These are phyloP conservation scores for Sporothrix euskadiensis DNA, from an alignment of 2,329 filamentous ascomycete species.

Conservation along the genomic window DNA sequence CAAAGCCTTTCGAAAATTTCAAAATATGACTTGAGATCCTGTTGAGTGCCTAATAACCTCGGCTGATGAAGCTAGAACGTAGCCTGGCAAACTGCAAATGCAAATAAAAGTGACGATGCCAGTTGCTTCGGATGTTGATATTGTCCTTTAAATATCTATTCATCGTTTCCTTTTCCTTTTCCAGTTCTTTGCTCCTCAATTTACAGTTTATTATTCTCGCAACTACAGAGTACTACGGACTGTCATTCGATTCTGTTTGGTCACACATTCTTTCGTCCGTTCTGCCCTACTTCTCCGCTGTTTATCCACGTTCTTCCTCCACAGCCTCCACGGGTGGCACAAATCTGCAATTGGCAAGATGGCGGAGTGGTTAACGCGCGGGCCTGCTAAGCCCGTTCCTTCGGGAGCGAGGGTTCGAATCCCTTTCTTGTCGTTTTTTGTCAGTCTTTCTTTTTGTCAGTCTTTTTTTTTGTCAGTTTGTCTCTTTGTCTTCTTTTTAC, in stretches of 20 bases:
- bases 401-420: conserved; percentile 16
- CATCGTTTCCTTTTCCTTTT: background rate
- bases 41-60: background rate
- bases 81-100: background rate
- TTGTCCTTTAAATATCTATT: background rate
- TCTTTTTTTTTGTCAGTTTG: background rate
- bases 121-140: background rate
- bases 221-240: background rate
- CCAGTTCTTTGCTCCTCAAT: background rate
- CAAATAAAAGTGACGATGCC: background rate
- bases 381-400: conserved; percentile 18
- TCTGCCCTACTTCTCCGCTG: conserved; percentile 6
- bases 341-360: background rate
- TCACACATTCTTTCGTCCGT: background rate
- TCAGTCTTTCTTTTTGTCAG: background rate
- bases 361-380: conserved; percentile 14
- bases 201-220: background rate
- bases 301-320: background rate
- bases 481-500: background rate
- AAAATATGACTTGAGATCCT: background rate
- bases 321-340: conserved; percentile 1
- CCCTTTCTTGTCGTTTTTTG: conserved; percentile 16
- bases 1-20: background rate
- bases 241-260: background rate
- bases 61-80: background rate